phyloP scores from a whole-genome alignment of 2,329 filamentous ascomycete genomes.

The Clarireedia paspali region DNA sequence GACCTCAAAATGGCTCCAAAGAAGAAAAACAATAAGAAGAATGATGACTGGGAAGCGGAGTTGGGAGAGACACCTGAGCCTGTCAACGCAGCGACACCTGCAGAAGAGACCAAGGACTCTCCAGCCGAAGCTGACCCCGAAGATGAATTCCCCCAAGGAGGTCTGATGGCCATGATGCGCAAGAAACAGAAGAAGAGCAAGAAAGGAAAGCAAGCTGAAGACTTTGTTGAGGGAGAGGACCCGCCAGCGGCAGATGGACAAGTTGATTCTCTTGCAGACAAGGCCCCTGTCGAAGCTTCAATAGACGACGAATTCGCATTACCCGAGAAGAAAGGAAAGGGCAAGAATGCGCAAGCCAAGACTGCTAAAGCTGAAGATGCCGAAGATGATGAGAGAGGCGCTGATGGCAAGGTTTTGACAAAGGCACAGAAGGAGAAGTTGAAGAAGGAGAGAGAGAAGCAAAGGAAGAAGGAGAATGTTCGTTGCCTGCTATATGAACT shows the following conservation, averaged over 20 bases:
- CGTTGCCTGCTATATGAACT: constrained; percentile 21
- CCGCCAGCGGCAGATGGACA: constrained; percentile 34
- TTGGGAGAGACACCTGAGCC: constrained; percentile 62
- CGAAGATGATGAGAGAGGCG: constrained; percentile 43
- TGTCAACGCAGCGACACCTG: constrained; percentile 32
- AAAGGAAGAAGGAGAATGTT: constrained; percentile 96
- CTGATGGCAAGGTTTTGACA: constrained; percentile 67
- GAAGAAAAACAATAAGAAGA: constrained; percentile 86
- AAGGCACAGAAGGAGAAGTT: constrained; percentile 98
- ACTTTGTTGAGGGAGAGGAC: constrained; percentile 64
- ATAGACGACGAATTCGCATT: constrained; percentile 81
- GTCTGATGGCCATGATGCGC: constrained; percentile 70
- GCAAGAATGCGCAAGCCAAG: constrained; percentile 46
- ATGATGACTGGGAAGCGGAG: constrained; percentile 93
- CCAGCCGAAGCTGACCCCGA: constrained; percentile 43
- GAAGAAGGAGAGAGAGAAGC: constrained; percentile 98
- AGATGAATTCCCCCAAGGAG: constrained; percentile 44
- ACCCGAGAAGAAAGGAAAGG: constrained; percentile 66
- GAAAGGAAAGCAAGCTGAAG: constrained; percentile 55
- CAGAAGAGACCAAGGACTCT: constrained; percentile 37
- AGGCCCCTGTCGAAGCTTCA: constrained; percentile 72
- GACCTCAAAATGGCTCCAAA: constrained; percentile 74
- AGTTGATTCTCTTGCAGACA: constrained; percentile 45
- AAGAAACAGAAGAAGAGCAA: constrained; percentile 76
- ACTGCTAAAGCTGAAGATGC: constrained; percentile 34